Evolutionary conservation across 1,284 basidiomycete species (phyloP).

Genomic region (Ustilago curta): DNA sequence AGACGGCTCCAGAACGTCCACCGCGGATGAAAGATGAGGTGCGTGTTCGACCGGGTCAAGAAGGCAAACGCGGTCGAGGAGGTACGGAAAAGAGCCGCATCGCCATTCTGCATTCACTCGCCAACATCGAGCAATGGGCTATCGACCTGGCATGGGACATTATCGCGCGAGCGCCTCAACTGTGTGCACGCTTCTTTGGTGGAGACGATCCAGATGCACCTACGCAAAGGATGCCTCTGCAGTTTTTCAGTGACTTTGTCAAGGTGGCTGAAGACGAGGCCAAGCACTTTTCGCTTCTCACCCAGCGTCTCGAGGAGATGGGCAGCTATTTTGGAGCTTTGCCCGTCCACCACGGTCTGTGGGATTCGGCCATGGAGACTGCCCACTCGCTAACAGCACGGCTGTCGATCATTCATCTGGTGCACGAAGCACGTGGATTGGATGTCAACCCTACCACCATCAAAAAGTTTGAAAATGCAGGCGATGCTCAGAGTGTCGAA

Average conservation of each 20-base stretch:
- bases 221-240: conserved; percentile 55
- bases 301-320: conserved; percentile 73
- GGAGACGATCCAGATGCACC: conserved; percentile 25
- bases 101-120: conserved; percentile 82
- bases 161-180: conserved; percentile 75
- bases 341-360: conserved; percentile 73
- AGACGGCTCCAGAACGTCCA: conserved; percentile 77
- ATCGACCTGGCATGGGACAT: conserved; percentile 73
- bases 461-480: conserved; percentile 78
- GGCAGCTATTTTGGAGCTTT: conserved; percentile 79
- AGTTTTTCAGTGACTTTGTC: conserved; percentile 69
- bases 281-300: conserved; percentile 74
- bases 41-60: conserved; percentile 76
- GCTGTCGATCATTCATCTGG: conserved; percentile 87
- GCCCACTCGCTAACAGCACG: conserved; percentile 79
- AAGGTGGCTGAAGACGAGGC: conserved; percentile 80
- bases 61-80: conserved; percentile 74
- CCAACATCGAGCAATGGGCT: conserved; percentile 92
- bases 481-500: conserved; percentile 79
- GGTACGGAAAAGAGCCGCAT: conserved; percentile 77
- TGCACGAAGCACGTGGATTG: conserved; percentile 86
- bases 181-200: conserved; percentile 49
- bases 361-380: conserved; percentile 83
- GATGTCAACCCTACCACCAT: conserved; percentile 85
- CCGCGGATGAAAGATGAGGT: conserved; percentile 73